Evolutionary conservation across 768 basidiomycete species (phyloP), one percentile per base, ranked within the genome.

Genomic region (Auricularia heimuer): DNA sequence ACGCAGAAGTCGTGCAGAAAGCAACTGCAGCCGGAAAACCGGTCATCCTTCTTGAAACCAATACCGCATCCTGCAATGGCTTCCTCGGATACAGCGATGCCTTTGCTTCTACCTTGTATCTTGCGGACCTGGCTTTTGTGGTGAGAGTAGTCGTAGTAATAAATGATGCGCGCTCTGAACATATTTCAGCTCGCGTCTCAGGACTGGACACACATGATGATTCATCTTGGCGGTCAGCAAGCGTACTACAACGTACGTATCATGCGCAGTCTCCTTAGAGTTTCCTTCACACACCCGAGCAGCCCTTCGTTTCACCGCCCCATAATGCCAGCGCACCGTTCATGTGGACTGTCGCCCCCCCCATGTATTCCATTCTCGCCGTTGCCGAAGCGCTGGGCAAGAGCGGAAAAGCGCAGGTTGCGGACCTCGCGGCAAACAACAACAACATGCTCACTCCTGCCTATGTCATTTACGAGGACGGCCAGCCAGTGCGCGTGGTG

Each of bases 401-500:
- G 56, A 81, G 82, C 54, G 85, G 86, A 73, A 76, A 73, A 1
- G 83, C 88, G 1, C 88, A 83, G 65, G 79, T 93, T 34, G 74
- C 89, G 39, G 91, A 93, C 73, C 78, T 90, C 44, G 72, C 73
- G 18, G 78, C 80, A 58, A 84, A 82, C 68, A 70, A 70, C 54
- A 79, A 74, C n/a, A 82, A 77, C 68, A 76, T 79, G 14, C 82
- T 76, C 67, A 88, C 86, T 3, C 87, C 90, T 65, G 79, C 36
- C 71, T 88, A 91, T 71, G 88, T 82, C 6, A 82, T 93, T 62
- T 92, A 92, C 71, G 89, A 93, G 72, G 81, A 87, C 65, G 84
- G 83, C 16, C 76, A 73, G 3, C 82, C 87, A 3, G 79, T 80
- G 10, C 81, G 86, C 54, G 79, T 90, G 0, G 85, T 83, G 4